A percentile compares a stretch with the other conserved stretches of the same genome.
These are phyloP conservation scores for Triticum urartu DNA, from an alignment of 176 grass and related monocot species.

Conservation along the genomic window DNA sequence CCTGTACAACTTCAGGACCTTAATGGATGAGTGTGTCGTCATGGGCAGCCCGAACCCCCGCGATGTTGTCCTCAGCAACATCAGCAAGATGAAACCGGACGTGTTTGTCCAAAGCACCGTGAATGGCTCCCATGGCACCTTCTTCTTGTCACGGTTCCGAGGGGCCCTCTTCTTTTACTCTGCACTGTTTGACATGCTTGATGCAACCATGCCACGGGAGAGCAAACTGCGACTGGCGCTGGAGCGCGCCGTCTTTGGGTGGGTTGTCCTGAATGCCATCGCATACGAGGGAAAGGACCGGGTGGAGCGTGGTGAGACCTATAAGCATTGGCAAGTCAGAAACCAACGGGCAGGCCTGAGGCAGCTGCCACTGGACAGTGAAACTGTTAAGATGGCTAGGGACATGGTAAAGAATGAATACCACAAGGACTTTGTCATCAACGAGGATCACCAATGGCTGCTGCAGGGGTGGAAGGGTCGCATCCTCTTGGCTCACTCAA, in stretches of 20 bases:
- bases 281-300: slow-evolving; percentile 46
- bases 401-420: slow-evolving; percentile 38
- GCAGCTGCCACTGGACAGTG: slow-evolving; percentile 36
- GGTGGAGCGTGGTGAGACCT: slow-evolving; percentile 50
- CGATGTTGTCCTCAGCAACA: slow-evolving; percentile 37
- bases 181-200: slow-evolving; percentile 51
- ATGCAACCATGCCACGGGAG: slow-evolving; percentile 45
- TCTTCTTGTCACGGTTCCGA: slow-evolving; percentile 48
- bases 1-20: slow-evolving; percentile 34
- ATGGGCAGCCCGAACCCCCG: slow-evolving; percentile 33
- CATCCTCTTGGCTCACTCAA: slow-evolving; percentile 40
- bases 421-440: slow-evolving; percentile 52
- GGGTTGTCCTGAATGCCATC: slow-evolving; percentile 38
- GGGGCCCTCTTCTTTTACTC: slow-evolving; percentile 45
- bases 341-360: slow-evolving; percentile 37
- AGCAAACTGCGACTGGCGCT: slow-evolving; percentile 35
- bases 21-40: slow-evolving; percentile 49
- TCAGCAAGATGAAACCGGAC: slow-evolving; percentile 32
- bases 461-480: slow-evolving; percentile 56
- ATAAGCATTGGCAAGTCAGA: slow-evolving; percentile 53
- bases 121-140: slow-evolving; percentile 41
- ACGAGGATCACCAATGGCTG: slow-evolving; percentile 47
- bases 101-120: slow-evolving; percentile 43
- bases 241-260: slow-evolving; percentile 40
- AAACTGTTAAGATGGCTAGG: slow-evolving; percentile 23